Percentiles rank a stretch among this genome's conserved stretches.
phyloP scores from a whole-genome alignment of 805 yeast species.

The Candida methanosorbosa region DNA sequence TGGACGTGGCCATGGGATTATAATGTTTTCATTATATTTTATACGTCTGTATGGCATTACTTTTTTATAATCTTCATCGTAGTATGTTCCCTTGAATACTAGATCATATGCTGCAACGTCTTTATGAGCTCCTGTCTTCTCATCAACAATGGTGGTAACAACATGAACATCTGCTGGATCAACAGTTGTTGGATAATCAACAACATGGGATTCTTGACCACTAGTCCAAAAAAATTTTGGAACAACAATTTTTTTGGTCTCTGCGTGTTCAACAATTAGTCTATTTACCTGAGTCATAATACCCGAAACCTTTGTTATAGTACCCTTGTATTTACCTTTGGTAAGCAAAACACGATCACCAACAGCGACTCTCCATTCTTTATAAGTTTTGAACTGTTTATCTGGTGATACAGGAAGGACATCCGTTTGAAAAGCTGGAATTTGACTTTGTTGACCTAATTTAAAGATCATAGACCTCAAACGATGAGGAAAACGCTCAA shows the following conservation, averaged over 20 bases:
- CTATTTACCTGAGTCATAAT: slow-evolving; percentile 55
- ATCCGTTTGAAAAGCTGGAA: slow-evolving; percentile 23
- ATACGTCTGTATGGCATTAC: slow-evolving; percentile 76
- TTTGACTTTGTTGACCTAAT: slow-evolving; percentile 18
- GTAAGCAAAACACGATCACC: slow-evolving; percentile 75
- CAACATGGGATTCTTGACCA: slow-evolving; percentile 62
- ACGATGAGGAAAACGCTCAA: slow-evolving; percentile 21
- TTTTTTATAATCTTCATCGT: slow-evolving; percentile 62
- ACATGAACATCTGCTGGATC: slow-evolving; percentile 56
- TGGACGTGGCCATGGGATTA: slow-evolving; percentile 89
- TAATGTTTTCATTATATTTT: slow-evolving; percentile 54
- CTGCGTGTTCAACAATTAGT: slow-evolving; percentile 60
- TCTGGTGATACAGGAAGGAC: slow-evolving; percentile 21
- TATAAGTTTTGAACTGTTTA: slow-evolving; percentile 30
- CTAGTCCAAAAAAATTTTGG: slow-evolving; percentile 70
- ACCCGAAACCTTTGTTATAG: slow-evolving; percentile 56
- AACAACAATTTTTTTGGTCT: slow-evolving; percentile 50
- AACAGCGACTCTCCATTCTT: slow-evolving; percentile 52
- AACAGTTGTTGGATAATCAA: slow-evolving; percentile 59
- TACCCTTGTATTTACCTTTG: slow-evolving; percentile 68
- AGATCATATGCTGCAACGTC: slow-evolving; percentile 77
- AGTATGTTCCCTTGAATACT: slow-evolving; percentile 59
- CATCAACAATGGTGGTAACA: slow-evolving; percentile 70
- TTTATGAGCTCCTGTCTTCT: slow-evolving; percentile 45
- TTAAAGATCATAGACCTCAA: slow-evolving; percentile 20